Percentiles rank a stretch among this genome's conserved stretches.
phyloP scores from a whole-genome alignment of 1,139 yeast species.

The Suhomyces bribrorum region DNA sequence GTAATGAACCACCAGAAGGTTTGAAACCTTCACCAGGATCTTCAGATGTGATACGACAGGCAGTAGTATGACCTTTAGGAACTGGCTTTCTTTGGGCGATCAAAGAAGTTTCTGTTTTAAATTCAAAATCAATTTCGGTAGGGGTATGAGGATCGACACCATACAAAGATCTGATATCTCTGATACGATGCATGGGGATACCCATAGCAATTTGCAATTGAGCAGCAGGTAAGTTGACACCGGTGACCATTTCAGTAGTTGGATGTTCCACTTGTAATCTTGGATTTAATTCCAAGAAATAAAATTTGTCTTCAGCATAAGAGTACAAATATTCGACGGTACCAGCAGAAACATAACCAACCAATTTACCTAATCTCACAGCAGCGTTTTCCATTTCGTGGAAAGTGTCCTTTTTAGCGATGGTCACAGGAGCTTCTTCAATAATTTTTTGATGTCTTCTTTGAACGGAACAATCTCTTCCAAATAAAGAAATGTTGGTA shows the following conservation, averaged over 20 bases:
- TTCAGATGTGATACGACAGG: conserved; percentile 97
- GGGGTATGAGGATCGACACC: conserved; percentile 95
- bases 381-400: conserved; percentile 94
- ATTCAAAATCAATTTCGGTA: conserved; percentile 88
- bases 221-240: conserved; percentile 96
- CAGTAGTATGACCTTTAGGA: conserved; percentile 98
- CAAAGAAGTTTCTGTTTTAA: conserved; percentile 68
- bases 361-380: conserved; percentile 91
- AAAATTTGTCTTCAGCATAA: conserved; percentile 89
- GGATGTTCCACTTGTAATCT: conserved; percentile 99
- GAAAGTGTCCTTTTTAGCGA: conserved; percentile 86
- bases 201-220: conserved; percentile 99
- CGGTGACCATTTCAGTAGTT: conserved; percentile 98
- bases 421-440: conserved; percentile 95
- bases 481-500: conserved; percentile 87
- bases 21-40: conserved; percentile 99
- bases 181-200: conserved; percentile 91
- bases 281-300: conserved; percentile 94
- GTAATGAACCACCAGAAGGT: conserved; percentile 96
- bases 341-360: conserved; percentile 98
- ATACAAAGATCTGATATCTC: conserved; percentile 87
- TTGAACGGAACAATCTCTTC: conserved; percentile 96
- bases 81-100: conserved; percentile 86
- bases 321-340: conserved; percentile 96
- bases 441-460: conserved; percentile 96